Base-by-base conservation (phyloP, 768 basidiomycete species). In the Mycena vulgaris region DNA sequence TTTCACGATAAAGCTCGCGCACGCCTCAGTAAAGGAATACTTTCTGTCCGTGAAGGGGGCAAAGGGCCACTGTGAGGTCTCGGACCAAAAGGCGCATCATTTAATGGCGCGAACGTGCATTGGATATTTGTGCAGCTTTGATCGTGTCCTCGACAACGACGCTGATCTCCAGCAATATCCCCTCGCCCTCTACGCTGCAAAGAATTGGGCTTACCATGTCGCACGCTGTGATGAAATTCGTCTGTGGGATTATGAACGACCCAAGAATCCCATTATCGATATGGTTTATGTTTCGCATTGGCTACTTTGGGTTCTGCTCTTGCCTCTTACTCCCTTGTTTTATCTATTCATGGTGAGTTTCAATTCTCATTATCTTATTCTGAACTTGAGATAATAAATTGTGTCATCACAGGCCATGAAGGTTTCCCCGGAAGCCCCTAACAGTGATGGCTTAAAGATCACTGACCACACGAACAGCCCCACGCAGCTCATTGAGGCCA, bases 11-110 rank as follows among this genome's bases (percentile, higher is more conserved):
- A 30, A 55, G 28, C 25, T 64, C 4, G 59, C 59, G n/a, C 59
- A 61, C 45, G n/a, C 59, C 21, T 61, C 59, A 2, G 59, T 61
- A 5, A 61, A 28, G 33, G 59, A 61, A n/a, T 61, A 47, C 30
- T 61, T 61, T 17, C n/a, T 61, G 10, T 31, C 13, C 23, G 35
- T 17, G 16, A 67, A 14, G 13, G 17, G 16, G 21, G 48, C 10
- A 30, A 58, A 10, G 3, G 27, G 35, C 21, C 17, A 28, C 28
- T 27, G 1, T 23, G 7, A 42, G 23, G 23, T 59, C 28, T 59
- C 57, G 19, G 39, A 39, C 3, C 39, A 39, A 39, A 39, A 8
- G 14, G 39, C 39, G 17, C 39, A 39, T 16, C 3, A 39, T 39
- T 39, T 8, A 3, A 39, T 39, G 10, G 39, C 39, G 14, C 39